Evolutionary conservation across 176 grass and related monocot species (phyloP), one percentile per base, ranked within the genome.

Genomic region (Typha latifolia): DNA sequence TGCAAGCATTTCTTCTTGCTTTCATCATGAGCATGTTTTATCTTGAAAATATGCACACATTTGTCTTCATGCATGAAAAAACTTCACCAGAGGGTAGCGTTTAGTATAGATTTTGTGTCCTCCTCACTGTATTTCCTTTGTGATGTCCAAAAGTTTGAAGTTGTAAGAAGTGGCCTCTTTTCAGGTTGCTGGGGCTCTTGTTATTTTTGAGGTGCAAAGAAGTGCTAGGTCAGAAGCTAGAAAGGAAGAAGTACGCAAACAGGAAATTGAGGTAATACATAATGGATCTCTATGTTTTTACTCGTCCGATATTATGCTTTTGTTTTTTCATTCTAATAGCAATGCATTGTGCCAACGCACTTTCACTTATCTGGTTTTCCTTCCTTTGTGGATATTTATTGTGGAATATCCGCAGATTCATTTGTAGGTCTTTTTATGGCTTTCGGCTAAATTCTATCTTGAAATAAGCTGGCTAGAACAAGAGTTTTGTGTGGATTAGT

Each of bases 151-250:
- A 24, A n/a, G 51, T 27, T 74, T 65, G 5, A 69, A 57, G 16
- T 19, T n/a, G 61, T 65, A 74, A 53, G 49, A 71, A 22, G 52
- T 87, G 62, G 53, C 63, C 13, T 53, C 20, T 57, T 64, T n/a
- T 69, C 56, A 92, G 85, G 85, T 89, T 7, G 93, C 93, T 61
- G 79, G 93, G 75, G 75, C 69, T 70, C 71, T 86, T 70, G 79
- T 97, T 67, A 92, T 92, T 68, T 97, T 80, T 68, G 93, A 97
- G 78, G 93, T 97, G 62, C 93, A 92, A 69, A 89, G 85, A 80
- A 92, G 78, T 89, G 85, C 88, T 62, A 91, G 80, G 32, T 86
- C 85, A 80, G 93, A 97, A 78, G 93, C 93, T 80, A 86, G 80
- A 82, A 97, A 97, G 70, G 88, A 97, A 78, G 93, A 84, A 49